Evolutionary conservation across 371 early-diverging fungal genomes (phyloP), one percentile per base, ranked within the genome.

Genomic region (Enterospora canceri): DNA sequence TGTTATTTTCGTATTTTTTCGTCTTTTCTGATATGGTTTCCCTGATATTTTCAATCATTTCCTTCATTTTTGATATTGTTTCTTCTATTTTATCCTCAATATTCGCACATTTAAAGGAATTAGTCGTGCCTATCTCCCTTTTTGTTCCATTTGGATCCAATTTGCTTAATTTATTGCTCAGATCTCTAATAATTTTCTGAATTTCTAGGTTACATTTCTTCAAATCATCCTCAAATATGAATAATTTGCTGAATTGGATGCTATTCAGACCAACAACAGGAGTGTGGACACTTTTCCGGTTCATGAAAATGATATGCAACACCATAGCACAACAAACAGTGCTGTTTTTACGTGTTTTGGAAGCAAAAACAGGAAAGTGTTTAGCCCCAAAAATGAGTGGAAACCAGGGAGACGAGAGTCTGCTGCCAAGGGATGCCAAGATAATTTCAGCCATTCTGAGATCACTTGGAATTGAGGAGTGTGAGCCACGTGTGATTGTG

Each of bases 401-500:
- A 40, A 40, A 40, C 40, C n/a, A 60, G 62, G 33, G 58, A 1
- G 59, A 62, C 49, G 80, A 80, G 62, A 80, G 72, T 60, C 62
- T 77, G 26, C 77, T 78, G 24, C 94, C 94, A 15, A 82, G 89
- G 30, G 90, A 91, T 79, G 91, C 91, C 24, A 86, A 88, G 80
- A 85, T 93, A 24, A 86, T 95, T 62, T 87, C 91, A 0, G 79
- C 95, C 58, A 85, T 96, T 31, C 79, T 95, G 34, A 85, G 89
- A 71, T 87, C 91, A 0, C 83, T 89, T 29, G 93, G 89, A 8
- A 86, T 97, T 19, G 87, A 89, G 59, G 92, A 94, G 64, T 92
- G 88, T 75, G 93, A 94, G 73, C 92, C 93, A 8, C 86, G 88
- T 77, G 95, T 95, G 4, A 87, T 94, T 40, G 87, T 89, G 61